phyloP scores from a whole-genome alignment of 2,329 filamentous ascomycete genomes.

The Gaeumannomyces tritici region DNA sequence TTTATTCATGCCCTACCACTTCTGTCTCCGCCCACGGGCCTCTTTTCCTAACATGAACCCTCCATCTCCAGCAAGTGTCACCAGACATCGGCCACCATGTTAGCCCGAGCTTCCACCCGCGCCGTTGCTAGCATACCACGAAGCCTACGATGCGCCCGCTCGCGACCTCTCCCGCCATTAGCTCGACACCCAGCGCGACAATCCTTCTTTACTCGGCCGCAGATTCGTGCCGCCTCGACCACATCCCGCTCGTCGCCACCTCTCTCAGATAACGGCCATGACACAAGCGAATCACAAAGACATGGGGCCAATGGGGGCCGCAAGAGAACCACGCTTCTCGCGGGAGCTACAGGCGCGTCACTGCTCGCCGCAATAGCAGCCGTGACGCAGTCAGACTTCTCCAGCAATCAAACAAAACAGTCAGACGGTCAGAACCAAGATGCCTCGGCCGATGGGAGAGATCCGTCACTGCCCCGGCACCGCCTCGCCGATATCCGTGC shows the following conservation, averaged over 20 bases:
- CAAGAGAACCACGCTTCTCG: not conserved
- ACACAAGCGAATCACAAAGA: not conserved
- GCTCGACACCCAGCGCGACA: not conserved
- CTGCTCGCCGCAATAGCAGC: not conserved
- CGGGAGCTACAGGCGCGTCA: not conserved
- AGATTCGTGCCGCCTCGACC: not conserved
- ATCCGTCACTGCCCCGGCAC: slow-evolving; percentile 12
- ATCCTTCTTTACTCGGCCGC: not conserved
- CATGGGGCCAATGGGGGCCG: not conserved
- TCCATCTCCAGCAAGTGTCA: not conserved
- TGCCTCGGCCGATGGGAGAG: slow-evolving; percentile 8
- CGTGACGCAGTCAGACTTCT: not conserved
- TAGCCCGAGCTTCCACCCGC: too few species aligned
- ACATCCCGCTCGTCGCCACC: not conserved
- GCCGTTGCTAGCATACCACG: too few species aligned
- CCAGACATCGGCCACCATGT: not conserved
- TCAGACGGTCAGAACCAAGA: not conserved
- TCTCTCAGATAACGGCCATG: not conserved
- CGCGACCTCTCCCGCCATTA: not conserved
- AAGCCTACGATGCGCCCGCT: not conserved
- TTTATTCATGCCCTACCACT: not conserved
- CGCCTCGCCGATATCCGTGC: slow-evolving; percentile 13
- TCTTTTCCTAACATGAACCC: not conserved
- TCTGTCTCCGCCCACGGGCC: not conserved
- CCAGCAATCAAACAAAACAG: not conserved